Evolutionary conservation across 106 monocot species (phyloP).

Genomic region (Dioscorea dumetorum): DNA sequence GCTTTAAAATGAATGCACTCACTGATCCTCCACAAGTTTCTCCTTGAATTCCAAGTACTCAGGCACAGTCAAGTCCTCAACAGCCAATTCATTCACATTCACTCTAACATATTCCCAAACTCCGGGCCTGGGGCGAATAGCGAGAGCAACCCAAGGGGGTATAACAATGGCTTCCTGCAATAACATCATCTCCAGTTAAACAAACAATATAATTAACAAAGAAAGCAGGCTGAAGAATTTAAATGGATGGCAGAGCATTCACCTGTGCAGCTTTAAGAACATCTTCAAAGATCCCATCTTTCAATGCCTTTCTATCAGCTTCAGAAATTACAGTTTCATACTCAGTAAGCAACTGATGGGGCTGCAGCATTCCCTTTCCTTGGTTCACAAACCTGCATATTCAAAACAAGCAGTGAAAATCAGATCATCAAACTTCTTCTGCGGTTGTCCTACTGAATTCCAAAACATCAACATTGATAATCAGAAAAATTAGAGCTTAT

Average conservation of each 20-base stretch:
- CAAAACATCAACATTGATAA: too few species aligned
- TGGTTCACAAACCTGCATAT: slow-evolving; percentile 72
- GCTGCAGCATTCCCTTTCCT: slow-evolving; percentile 88
- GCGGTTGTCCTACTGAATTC: too few species aligned
- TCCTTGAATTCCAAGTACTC: slow-evolving; percentile 91
- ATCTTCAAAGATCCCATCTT: slow-evolving; percentile 53
- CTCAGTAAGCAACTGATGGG: slow-evolving; percentile 73
- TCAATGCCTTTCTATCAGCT: slow-evolving; percentile 38
- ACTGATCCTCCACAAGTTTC: slow-evolving; percentile 50
- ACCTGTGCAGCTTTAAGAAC: slow-evolving; percentile 72
- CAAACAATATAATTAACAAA: too few species aligned
- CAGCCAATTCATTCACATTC: slow-evolving; percentile 51
- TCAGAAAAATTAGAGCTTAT: too few species aligned
- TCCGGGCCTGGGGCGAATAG: slow-evolving; percentile 78
- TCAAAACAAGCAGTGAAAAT: background rate
- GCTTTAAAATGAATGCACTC: too few species aligned
- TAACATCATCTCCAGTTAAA: slow-evolving; percentile 4
- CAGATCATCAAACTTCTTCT: too few species aligned
- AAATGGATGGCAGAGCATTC: background rate
- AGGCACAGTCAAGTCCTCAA: slow-evolving; percentile 56
- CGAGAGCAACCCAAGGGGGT: slow-evolving; percentile 78
- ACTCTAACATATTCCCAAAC: slow-evolving; percentile 84
- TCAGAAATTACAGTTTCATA: slow-evolving; percentile 47
- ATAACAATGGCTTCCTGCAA: slow-evolving; percentile 76
- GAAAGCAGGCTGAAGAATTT: background rate